Conservation (phyloP, 768 basidiomycete species). For the Pisolithus orientalis region DNA sequence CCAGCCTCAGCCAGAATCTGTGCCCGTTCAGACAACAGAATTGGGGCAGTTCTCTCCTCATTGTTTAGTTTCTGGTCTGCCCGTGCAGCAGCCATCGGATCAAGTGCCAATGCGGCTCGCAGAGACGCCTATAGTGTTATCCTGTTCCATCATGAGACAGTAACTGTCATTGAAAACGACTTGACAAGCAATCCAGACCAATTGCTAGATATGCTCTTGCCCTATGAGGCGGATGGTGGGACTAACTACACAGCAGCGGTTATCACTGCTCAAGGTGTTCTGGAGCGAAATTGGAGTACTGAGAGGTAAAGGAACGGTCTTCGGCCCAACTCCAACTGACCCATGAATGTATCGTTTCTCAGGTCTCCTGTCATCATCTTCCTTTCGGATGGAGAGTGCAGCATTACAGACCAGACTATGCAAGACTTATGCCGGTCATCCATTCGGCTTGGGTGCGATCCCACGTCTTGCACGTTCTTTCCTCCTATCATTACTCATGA, state of each 20-base stretch:
- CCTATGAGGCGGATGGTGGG: constrained; percentile 23
- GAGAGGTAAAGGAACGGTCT: constrained; percentile 29
- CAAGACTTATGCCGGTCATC: constrained; percentile 33
- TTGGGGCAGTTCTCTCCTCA: constrained; percentile 48
- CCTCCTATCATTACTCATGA: not conserved
- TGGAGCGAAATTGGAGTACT: constrained; percentile 39
- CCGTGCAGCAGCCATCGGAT: constrained; percentile 35
- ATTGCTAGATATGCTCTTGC: constrained; percentile 32
- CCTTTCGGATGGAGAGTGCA: constrained; percentile 29
- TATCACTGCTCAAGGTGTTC: constrained; percentile 22
- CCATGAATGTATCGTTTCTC: not conserved
- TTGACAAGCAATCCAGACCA: constrained; percentile 34
- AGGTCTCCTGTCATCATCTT: constrained; percentile 2
- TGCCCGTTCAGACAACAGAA: constrained; percentile 32
- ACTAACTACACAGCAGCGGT: constrained; percentile 40
- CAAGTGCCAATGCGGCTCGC: constrained; percentile 10
- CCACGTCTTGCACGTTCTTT: not conserved
- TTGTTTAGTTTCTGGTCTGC: constrained; percentile 47
- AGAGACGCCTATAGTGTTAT: constrained; percentile 41
- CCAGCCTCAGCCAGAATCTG: constrained; percentile 30
- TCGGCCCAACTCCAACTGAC: too few relatives aligned
- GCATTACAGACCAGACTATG: constrained; percentile 27
- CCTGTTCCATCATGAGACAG: constrained; percentile 30
- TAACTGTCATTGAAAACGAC: constrained; percentile 32
- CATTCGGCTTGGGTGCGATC: constrained; percentile 32